Evolutionary conservation across 2,329 filamentous ascomycete species (phyloP).

Genomic region (Beauveria medogensis): DNA sequence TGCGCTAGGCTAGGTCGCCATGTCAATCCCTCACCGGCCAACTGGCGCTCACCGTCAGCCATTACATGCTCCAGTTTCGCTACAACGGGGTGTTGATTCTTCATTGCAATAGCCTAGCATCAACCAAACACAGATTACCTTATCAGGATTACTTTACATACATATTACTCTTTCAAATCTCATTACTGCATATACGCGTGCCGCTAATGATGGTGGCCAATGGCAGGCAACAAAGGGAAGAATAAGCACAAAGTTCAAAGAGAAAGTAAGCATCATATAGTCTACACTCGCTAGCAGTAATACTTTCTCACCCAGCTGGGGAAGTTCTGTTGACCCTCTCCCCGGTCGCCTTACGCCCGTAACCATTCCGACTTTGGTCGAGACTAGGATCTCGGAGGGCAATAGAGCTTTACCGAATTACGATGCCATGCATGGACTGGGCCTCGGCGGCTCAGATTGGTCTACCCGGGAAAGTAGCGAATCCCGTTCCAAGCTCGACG

Average conservation of each 20-base stretch:
- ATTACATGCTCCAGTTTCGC: neutral
- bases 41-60: neutral
- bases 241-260: neutral
- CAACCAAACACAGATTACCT: no score
- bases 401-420: neutral
- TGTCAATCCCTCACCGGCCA: neutral
- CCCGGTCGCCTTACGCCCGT: neutral
- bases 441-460: neutral
- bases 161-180: neutral
- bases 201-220: no score
- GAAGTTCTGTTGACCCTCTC: neutral
- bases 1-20: neutral
- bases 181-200: neutral
- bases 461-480: neutral
- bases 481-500: neutral
- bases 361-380: neutral
- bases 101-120: no score
- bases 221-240: no score
- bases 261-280: neutral
- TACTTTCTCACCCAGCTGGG: neutral
- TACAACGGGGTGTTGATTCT: neutral
- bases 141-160: neutral
- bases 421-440: neutral
- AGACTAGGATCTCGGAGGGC: neutral
- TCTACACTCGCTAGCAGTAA: neutral